Base-by-base conservation (phyloP, 495 filamentous ascomycete species). In the Penicillium dipodomyicola region DNA sequence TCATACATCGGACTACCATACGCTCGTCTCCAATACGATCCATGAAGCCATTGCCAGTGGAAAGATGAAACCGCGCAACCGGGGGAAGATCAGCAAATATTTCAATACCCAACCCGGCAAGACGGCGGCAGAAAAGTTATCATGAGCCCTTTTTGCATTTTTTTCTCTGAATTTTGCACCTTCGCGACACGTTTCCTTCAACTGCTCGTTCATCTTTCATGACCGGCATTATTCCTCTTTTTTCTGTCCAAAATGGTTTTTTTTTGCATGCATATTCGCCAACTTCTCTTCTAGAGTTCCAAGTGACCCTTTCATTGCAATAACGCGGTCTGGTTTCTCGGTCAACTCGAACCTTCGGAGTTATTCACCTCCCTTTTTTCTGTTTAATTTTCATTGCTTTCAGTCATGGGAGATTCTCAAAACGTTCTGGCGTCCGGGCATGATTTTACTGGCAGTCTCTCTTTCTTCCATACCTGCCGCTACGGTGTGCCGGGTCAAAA, bases 41-140 rank as follows among this genome's bases (percentile, higher is more conserved):
- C 25, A 54, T 33, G 29, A 54, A 12, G 20, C 55, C 19, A 51
- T 62, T 47, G 62, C 30, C 42, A 81, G 84, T 67, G 79, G 78
- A 45, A 73, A 71, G 29, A 75, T 84, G 49, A 80, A 82, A 52
- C 55, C 77, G 57, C 75, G 74, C 65, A 87, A 82, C 64, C 77
- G 82, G 58, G 78, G 80, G 68, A 84, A 76, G 66, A 71, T 84
- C 56, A 64, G 73, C 59, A 71, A 69, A 53, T 63, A 76, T 39
- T 63, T 80, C 60, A 72, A 77, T 69, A 53, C 56, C 49, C 63
- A 49, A 40, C 53, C 39, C 49, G 61, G 54, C 37, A 42, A 56
- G 19, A 29, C 35, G 54, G 45, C 52, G 29, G 11, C 19, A 49
- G 55, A 54, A 56, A 46, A 62, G 46, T 51, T 57, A 58, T 62